A percentile compares a stretch with the other conserved stretches of the same genome.
Evolutionary conservation across 2,329 filamentous ascomycete genomes (phyloP).

Genomic region (Ophiostoma triangulosporum): DNA sequence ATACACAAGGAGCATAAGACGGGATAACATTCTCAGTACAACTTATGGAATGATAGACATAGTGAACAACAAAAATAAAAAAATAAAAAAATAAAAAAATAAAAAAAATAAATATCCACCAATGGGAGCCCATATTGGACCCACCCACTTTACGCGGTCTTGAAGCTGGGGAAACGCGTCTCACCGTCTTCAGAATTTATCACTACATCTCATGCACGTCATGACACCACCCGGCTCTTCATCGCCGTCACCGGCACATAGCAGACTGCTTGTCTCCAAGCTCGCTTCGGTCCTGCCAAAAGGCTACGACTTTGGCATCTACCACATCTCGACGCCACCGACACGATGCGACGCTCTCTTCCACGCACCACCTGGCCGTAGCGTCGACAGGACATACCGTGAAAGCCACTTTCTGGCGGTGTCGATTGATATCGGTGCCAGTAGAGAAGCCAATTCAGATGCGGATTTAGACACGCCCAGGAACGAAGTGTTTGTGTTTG

Average conservation of each 20-base stretch:
- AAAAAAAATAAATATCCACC: not conserved
- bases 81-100: not conserved
- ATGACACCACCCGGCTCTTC: not conserved
- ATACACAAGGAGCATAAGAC: too few relatives aligned
- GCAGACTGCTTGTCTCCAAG: conserved; percentile 21
- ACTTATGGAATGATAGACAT: not conserved
- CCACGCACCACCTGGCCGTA: conserved; percentile 57
- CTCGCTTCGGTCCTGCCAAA: conserved; percentile 40
- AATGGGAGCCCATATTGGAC: not conserved
- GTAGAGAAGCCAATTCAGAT: conserved; percentile 6
- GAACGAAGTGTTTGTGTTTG: conserved; percentile 55
- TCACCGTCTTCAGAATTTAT: not conserved
- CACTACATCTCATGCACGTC: too few relatives aligned
- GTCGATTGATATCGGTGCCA: conserved; percentile 29
- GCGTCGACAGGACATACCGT: conserved; percentile 66
- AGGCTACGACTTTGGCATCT: conserved; percentile 48
- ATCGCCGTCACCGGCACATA: not conserved
- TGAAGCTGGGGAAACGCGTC: not conserved
- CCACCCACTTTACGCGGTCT: not conserved
- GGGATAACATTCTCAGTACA: too few relatives aligned
- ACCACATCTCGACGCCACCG: conserved; percentile 81
- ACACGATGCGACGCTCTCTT: conserved; percentile 63
- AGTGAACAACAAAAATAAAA: too few relatives aligned
- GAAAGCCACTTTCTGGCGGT: conserved; percentile 64
- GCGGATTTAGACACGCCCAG: not conserved